Percentiles rank a stretch among this genome's conserved stretches.
These are phyloP conservation scores for Blastobotrys capitulatus DNA, from an alignment of 1,139 yeast species.

Conservation along the genomic window DNA sequence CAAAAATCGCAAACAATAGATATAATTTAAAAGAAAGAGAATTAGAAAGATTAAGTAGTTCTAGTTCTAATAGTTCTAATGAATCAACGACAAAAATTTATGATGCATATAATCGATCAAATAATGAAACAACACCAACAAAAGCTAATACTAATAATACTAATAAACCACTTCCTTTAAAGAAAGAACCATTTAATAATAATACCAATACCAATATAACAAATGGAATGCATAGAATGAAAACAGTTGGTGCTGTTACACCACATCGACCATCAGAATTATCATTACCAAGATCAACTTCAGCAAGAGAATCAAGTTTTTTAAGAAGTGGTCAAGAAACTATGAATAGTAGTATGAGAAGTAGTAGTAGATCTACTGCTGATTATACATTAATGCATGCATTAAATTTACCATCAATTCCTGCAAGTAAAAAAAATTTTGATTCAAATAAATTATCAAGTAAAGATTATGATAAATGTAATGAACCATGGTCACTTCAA, in stretches of 20 bases:
- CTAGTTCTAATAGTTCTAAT: background rate
- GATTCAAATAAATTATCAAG: slow-evolving; percentile 39
- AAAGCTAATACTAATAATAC: background rate
- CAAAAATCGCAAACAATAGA: background rate
- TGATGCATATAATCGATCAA: slow-evolving; percentile 6
- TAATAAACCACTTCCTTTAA: background rate
- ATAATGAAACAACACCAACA: background rate
- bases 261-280: slow-evolving; percentile 1
- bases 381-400: slow-evolving; percentile 27
- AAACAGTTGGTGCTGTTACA: slow-evolving; percentile 5
- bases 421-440: slow-evolving; percentile 33
- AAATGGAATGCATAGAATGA: slow-evolving; percentile 6
- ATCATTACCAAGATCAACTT: slow-evolving; percentile 3
- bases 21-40: background rate
- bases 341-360: slow-evolving; percentile 16
- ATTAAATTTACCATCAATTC: slow-evolving; percentile 32
- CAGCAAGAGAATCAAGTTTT: slow-evolving; percentile 2
- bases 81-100: background rate
- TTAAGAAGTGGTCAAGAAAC: background rate
- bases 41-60: background rate
- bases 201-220: background rate
- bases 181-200: background rate
- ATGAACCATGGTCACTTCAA: slow-evolving; percentile 46
- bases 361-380: slow-evolving; percentile 23
- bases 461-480: slow-evolving; percentile 39